Evolutionary conservation across 352 stramenopile genomes (phyloP), one percentile per base, ranked within the genome.

Genomic region (Phytopythium ostracodes): DNA sequence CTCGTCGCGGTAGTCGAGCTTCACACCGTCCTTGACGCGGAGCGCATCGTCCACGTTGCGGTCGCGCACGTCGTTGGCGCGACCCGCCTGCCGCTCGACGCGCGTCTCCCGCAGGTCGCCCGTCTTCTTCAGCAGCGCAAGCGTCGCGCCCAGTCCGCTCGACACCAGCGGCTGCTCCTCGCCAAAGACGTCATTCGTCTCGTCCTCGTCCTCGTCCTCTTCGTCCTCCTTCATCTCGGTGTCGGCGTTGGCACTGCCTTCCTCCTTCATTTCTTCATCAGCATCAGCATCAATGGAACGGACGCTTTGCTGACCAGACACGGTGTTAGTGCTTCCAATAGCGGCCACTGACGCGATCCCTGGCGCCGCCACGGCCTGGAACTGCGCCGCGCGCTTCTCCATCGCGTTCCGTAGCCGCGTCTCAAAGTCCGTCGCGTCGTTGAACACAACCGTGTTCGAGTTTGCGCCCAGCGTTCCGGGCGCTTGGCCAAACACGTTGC

Each of bases 1-100:
- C 56, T 99, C 95, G 70, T 99, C 97, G 47, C 97, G 87, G 78
- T 99, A 99, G 70, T 99, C 96, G 17, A 99, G 68, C 58, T 92
- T 94, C 25, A 94, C 84, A n/a, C 87, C 87, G 53, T 93, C 84
- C 64, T 92, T 92, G 38, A 95, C 60, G 0, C 70, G 77, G 3
- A 98, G 66, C 68, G 98, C 87, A 2, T 96, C 70, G 20, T 96
- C 77, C 49, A 96, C 79, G 62, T 96, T 94, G 72, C 96, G 90
- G 36, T 98, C 93, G 31, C 96, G 96, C 15, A 90, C 71, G 74
- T 99, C 97, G 58, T 99, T 98, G 1, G 95, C 91, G 53, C 97
- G 83, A 33, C 97, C 97, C 27, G 93, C 83, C 54, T 98, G 84
- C 55, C 97, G 87, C 69, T 98, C 91, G 7, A 84, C 77, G 31